Percentiles rank a stretch among this genome's conserved stretches.
phyloP scores from a whole-genome alignment of 495 filamentous ascomycete genomes.

The Xylaria bambusicola region DNA sequence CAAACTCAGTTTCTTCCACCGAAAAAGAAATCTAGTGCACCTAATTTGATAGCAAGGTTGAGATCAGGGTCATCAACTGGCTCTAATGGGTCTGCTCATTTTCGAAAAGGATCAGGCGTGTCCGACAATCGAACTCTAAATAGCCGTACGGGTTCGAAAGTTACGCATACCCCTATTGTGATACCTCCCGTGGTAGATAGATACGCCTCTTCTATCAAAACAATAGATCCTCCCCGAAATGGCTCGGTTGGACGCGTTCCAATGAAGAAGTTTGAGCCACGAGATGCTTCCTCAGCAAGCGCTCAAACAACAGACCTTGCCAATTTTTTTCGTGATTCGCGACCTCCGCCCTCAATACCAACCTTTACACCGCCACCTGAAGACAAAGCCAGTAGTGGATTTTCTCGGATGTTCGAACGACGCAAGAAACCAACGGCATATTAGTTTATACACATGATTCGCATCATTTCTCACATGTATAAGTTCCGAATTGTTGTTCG shows the following conservation, averaged over 20 bases:
- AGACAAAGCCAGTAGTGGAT: slow-evolving; percentile 27
- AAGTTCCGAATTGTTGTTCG: not conserved
- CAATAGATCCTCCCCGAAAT: slow-evolving; percentile 19
- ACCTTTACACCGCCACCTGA: slow-evolving; percentile 23
- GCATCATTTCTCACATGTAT: not conserved
- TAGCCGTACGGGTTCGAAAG: slow-evolving; percentile 36
- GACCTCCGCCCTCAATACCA: slow-evolving; percentile 57
- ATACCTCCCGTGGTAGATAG: slow-evolving; percentile 36
- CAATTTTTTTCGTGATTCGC: slow-evolving; percentile 76
- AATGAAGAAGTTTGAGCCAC: slow-evolving; percentile 56
- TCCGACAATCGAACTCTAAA: slow-evolving; percentile 34
- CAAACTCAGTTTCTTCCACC: slow-evolving; percentile 44
- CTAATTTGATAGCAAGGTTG: slow-evolving; percentile 65
- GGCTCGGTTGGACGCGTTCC: slow-evolving; percentile 36
- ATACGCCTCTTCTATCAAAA: slow-evolving; percentile 22
- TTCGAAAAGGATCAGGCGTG: slow-evolving; percentile 29
- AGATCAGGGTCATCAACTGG: slow-evolving; percentile 45
- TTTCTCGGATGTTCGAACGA: slow-evolving; percentile 36
- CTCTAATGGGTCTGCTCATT: slow-evolving; percentile 28
- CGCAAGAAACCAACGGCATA: slow-evolving; percentile 35
- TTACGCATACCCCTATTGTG: slow-evolving; percentile 51
- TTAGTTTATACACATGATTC: slow-evolving; percentile 8
- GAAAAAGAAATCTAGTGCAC: slow-evolving; percentile 62
- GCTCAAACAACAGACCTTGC: slow-evolving; percentile 69
- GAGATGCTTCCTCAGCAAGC: slow-evolving; percentile 47